Percentiles rank a stretch among this genome's conserved stretches.
These are phyloP conservation scores for Noccaea caerulescens DNA, from an alignment of 345 rosid genomes.

Conservation along the genomic window DNA sequence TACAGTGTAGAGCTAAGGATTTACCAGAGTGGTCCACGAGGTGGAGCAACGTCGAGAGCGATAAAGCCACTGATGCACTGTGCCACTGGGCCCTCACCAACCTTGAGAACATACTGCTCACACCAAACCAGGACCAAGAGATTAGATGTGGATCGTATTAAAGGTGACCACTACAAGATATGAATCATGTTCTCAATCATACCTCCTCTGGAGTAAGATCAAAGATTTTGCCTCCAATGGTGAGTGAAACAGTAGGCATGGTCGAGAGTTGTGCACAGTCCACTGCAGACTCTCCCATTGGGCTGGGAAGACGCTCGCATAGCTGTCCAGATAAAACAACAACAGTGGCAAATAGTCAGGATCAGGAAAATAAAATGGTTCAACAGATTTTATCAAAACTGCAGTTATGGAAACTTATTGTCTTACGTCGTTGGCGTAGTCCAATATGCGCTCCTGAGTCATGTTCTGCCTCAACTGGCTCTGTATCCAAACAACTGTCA, in stretches of 20 bases:
- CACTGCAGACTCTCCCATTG: constrained; percentile 82
- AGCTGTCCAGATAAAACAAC: constrained; percentile 51
- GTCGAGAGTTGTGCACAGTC: constrained; percentile 72
- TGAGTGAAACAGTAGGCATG: constrained; percentile 84
- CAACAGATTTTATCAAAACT: neutral
- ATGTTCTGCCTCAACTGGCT: constrained; percentile 76
- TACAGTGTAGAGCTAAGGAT: neutral
- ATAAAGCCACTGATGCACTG: constrained; percentile 94
- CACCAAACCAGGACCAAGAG: constrained; percentile 19
- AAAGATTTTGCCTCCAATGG: constrained; percentile 72
- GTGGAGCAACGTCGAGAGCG: constrained; percentile 81
- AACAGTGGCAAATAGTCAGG: neutral
- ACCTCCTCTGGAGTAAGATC: constrained; percentile 78
- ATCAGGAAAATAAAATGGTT: constrained; percentile 30
- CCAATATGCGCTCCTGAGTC: constrained; percentile 64
- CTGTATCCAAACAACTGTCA: constrained; percentile 93
- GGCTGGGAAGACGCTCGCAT: constrained; percentile 82
- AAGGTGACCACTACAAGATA: neutral
- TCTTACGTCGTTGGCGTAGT: constrained; percentile 65
- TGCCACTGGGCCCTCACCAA: constrained; percentile 71
- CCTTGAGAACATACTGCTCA: constrained; percentile 82
- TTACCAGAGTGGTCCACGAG: constrained; percentile 97
- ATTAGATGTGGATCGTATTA: constrained; percentile 11
- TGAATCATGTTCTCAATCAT: neutral
- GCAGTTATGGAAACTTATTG: neutral